A percentile compares a stretch with the other conserved stretches of the same genome.
These are phyloP conservation scores for Gentiana straminea DNA, from an alignment of 257 asterid genomes.

Conservation along the genomic window DNA sequence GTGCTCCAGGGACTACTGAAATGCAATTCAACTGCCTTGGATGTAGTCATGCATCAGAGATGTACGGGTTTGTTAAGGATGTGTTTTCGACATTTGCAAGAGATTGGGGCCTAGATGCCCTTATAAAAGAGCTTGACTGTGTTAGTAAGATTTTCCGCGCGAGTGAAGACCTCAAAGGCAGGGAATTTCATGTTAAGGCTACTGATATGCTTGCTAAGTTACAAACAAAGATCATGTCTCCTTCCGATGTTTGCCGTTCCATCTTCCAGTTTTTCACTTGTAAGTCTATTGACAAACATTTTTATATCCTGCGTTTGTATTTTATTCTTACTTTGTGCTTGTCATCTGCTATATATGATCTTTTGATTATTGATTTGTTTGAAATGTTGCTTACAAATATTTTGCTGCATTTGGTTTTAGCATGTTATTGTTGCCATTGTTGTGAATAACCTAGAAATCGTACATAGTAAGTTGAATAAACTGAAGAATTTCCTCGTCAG, in stretches of 20 bases:
- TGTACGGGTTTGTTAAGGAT: constrained; percentile 92
- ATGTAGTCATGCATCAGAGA: constrained; percentile 74
- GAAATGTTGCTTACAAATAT: neutral
- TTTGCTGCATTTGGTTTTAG: neutral
- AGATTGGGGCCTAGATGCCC: constrained; percentile 57
- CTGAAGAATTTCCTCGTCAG: too few species aligned
- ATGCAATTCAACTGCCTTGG: constrained; percentile 86
- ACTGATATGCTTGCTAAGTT: constrained; percentile 53
- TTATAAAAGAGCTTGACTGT: constrained; percentile 73
- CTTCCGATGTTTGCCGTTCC: constrained; percentile 57
- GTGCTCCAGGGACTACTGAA: constrained; percentile 59
- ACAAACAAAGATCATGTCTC: constrained; percentile 44
- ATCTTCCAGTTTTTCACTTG: constrained; percentile 69
- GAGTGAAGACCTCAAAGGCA: constrained; percentile 79
- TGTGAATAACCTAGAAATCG: too few species aligned
- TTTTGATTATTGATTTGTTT: neutral
- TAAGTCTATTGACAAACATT: constrained; percentile 33
- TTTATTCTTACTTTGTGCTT: too few species aligned
- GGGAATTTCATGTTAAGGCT: constrained; percentile 60
- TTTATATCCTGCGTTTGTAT: neutral
- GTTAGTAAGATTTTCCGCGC: constrained; percentile 49
- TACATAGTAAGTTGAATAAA: too few species aligned
- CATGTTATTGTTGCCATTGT: neutral
- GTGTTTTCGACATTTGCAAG: constrained; percentile 58
- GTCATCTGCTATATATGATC: too few species aligned